Evolutionary conservation across 2,329 filamentous ascomycete genomes (phyloP).

Genomic region (Fusarium sp.): DNA sequence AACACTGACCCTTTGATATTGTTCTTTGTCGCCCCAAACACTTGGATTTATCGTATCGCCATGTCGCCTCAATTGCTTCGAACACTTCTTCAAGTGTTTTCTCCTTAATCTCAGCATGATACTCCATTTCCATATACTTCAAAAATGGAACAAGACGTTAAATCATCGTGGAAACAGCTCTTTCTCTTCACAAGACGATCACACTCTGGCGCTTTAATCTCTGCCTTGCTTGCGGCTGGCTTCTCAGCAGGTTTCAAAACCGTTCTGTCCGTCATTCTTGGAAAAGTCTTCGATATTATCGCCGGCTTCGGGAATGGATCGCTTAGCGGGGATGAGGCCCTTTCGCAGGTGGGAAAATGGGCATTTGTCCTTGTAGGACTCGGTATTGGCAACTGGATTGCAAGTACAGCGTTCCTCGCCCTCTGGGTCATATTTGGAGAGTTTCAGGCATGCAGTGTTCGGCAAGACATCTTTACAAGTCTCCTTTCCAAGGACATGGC

Average conservation of each 20-base stretch:
- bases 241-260: conserved; percentile 72
- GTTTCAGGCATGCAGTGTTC: conserved; percentile 75
- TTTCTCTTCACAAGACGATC: conserved; percentile 77
- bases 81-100: background rate
- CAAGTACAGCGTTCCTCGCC: conserved; percentile 73
- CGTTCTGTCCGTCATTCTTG: conserved; percentile 75
- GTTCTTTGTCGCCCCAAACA: conserved; percentile 37
- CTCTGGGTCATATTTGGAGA: conserved; percentile 85
- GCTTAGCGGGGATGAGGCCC: conserved; percentile 60
- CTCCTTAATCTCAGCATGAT: background rate
- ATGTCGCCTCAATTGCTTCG: background rate
- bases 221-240: conserved; percentile 66
- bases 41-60: background rate
- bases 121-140: background rate
- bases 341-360: conserved; percentile 66
- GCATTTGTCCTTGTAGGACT: conserved; percentile 72
- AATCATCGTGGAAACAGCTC: conserved; percentile 58
- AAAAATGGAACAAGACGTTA: conserved; percentile 32
- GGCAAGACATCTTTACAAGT: conserved; percentile 71
- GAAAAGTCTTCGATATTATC: conserved; percentile 78
- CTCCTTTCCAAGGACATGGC: conserved; percentile 78
- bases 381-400: conserved; percentile 72
- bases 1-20: conserved; percentile 21
- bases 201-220: conserved; percentile 65
- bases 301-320: conserved; percentile 70